These are phyloP conservation scores for Cudoniella acicularis DNA, from an alignment of 495 filamentous ascomycete species.

Conservation along the genomic window DNA sequence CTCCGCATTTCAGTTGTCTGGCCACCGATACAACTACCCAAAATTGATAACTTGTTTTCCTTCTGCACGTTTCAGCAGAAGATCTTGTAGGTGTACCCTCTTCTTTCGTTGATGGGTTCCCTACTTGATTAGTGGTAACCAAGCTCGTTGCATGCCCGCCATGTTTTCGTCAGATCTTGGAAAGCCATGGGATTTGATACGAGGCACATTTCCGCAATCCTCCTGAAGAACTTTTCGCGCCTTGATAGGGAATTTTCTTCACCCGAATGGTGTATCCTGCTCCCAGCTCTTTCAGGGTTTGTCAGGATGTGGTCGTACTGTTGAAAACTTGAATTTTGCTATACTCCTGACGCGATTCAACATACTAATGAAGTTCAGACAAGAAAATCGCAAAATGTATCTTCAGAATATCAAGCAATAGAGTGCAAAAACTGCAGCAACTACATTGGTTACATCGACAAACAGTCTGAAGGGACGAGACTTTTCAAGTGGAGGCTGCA, in stretches of 20 bases:
- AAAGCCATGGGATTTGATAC: slow-evolving; percentile 46
- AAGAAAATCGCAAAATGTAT: slow-evolving; percentile 2
- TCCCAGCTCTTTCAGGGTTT: no score
- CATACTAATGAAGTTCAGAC: background rate
- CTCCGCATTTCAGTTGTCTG: slow-evolving; percentile 54
- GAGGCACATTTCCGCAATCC: slow-evolving; percentile 71
- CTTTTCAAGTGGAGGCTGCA: slow-evolving; percentile 51
- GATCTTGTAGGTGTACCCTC: slow-evolving; percentile 20
- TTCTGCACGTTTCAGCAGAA: slow-evolving; percentile 17
- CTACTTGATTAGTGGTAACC: slow-evolving; percentile 20
- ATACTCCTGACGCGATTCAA: no score
- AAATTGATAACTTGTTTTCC: slow-evolving; percentile 52
- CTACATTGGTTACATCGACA: slow-evolving; percentile 43
- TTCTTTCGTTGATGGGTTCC: slow-evolving; percentile 29
- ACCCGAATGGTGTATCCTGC: no score
- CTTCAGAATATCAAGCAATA: slow-evolving; percentile 24
- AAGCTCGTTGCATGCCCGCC: slow-evolving; percentile 47
- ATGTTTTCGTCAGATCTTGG: slow-evolving; percentile 43
- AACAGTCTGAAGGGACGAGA: slow-evolving; percentile 37
- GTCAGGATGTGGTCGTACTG: no score
- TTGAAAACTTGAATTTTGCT: no score
- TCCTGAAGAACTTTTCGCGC: no score
- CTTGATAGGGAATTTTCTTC: no score
- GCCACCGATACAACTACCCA: slow-evolving; percentile 92
- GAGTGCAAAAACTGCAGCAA: slow-evolving; percentile 39